Percentiles rank a stretch among this genome's conserved stretches.
phyloP scores from a whole-genome alignment of 306 rosid species.

The Mimosa pudica region DNA sequence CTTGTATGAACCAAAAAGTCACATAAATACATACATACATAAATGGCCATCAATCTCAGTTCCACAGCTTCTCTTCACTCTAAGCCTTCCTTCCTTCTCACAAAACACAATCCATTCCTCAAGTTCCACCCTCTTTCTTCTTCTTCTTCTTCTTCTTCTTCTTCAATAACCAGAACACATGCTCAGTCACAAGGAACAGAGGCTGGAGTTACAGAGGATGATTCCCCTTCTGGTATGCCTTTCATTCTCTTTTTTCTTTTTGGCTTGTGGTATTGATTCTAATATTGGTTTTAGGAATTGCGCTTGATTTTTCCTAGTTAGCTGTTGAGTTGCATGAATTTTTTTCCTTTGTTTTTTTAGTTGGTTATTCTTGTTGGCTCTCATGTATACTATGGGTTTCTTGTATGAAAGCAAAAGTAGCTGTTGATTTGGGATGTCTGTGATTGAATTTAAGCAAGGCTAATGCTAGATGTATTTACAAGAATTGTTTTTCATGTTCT shows the following conservation, averaged over 20 bases:
- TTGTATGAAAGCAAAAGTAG: not conserved
- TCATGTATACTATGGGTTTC: not conserved
- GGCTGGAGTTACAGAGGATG: conserved; percentile 54
- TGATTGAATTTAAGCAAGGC: conserved; percentile 1
- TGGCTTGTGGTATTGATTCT: not conserved
- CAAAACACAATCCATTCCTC: conserved; percentile 42
- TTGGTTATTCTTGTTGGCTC: not conserved
- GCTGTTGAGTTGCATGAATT: not conserved
- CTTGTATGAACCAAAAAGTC: conserved; percentile 24
- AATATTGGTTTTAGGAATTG: not conserved
- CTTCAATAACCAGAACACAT: conserved; percentile 35
- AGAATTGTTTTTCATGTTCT: not conserved
- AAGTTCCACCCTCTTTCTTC: conserved; percentile 42
- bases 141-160: conserved; percentile 26
- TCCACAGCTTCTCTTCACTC: conserved; percentile 53
- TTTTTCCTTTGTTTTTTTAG: not conserved
- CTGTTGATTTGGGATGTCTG: too few relatives aligned
- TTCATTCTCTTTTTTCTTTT: not conserved
- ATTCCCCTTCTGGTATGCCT: conserved; percentile 54
- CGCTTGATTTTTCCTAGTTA: conserved; percentile 2
- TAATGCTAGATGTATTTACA: not conserved
- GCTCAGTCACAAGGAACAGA: conserved; percentile 68
- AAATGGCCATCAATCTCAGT: conserved; percentile 61
- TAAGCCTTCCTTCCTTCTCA: conserved; percentile 40
- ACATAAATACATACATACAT: conserved; percentile 7